Evolutionary conservation across 108 stramenopile species (phyloP).

Genomic region (Fragilariopsis cylindrus): DNA sequence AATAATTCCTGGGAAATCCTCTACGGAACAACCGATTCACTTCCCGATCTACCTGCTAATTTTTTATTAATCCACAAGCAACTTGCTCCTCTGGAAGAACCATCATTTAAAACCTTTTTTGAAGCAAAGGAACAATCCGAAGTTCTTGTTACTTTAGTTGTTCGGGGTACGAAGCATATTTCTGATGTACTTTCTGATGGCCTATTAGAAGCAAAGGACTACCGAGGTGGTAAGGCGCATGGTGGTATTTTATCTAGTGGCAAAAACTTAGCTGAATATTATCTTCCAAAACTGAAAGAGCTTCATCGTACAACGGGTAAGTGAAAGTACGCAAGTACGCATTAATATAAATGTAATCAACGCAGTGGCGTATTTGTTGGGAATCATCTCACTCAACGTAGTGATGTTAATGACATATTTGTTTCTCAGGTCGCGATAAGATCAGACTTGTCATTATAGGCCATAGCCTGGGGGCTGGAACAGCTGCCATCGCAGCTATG

Average conservation of each 20-base stretch:
- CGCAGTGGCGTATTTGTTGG: constrained; percentile 13
- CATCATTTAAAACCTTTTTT: constrained; percentile 35
- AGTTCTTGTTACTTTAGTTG: constrained; percentile 63
- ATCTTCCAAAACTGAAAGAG: constrained; percentile 56
- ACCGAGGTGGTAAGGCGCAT: constrained; percentile 78
- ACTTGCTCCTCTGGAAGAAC: constrained; percentile 15
- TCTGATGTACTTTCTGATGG: constrained; percentile 75
- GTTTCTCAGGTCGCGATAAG: constrained; percentile 39
- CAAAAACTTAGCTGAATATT: constrained; percentile 55
- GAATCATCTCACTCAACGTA: background rate
- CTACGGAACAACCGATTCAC: constrained; percentile 56
- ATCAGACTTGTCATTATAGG: constrained; percentile 66
- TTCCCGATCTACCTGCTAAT: constrained; percentile 64
- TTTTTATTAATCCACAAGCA: constrained; percentile 39
- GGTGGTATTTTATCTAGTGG: constrained; percentile 66
- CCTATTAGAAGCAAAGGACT: constrained; percentile 59
- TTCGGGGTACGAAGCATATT: constrained; percentile 80
- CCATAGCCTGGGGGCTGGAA: constrained; percentile 80
- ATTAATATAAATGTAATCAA: background rate
- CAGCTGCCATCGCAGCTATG: constrained; percentile 80
- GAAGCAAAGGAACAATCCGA: constrained; percentile 19
- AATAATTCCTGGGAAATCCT: constrained; percentile 51
- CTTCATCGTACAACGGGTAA: constrained; percentile 26
- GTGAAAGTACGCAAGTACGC: background rate
- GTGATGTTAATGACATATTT: background rate